Evolutionary conservation across 2,329 filamentous ascomycete genomes (phyloP), one percentile per base, ranked within the genome.

Genomic region (Apiospora kogelbergensis): DNA sequence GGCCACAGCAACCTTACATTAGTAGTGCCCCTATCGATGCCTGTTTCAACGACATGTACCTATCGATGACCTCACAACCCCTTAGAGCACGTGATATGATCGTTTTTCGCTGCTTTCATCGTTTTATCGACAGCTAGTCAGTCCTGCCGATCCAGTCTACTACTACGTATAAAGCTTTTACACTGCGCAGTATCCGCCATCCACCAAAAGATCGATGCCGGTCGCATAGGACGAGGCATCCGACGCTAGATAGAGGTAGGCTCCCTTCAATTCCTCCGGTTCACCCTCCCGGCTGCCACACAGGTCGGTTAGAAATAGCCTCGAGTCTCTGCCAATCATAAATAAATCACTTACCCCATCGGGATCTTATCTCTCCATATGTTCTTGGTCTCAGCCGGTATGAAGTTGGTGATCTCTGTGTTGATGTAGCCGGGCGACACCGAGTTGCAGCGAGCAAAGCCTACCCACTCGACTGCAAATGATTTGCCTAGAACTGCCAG

Each of bases 161-260:
- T n/a, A n/a, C n/a, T n/a, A n/a, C n/a, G n/a, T 15, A 1, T 20
- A 17, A 22, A 24, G 33, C 26, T 45, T 71, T 77, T 79, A 89
- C 65, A 84, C 84, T 65, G 84, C 79, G 75, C 83, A 85, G 80
- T 94, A 94, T 68, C 92, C 92, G 70, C 93, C 93, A 78, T 96
- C 93, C 64, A 95, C 87, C 71, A 93, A 81, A 70, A 96, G 84
- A 78, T 94, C 91, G 11, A 87, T 84, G 0, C 89, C 93, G 10
- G 93, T 97, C 22, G 91, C 94, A 81, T 94, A 97, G 67, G 89
- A 92, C n/a, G 91, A 88, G 4, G 93, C 93, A 80, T 97, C 93
- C 17, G 90, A 93, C 22, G 92, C 91, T 68, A 97, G 84, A 80
- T 94, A 96, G 64, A 97, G 81, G 78, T 92, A 97, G 22, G 91